These are phyloP conservation scores for Zymoseptoria pseudotritici DNA, from an alignment of 2,329 filamentous ascomycete genomes.

Conservation along the genomic window DNA sequence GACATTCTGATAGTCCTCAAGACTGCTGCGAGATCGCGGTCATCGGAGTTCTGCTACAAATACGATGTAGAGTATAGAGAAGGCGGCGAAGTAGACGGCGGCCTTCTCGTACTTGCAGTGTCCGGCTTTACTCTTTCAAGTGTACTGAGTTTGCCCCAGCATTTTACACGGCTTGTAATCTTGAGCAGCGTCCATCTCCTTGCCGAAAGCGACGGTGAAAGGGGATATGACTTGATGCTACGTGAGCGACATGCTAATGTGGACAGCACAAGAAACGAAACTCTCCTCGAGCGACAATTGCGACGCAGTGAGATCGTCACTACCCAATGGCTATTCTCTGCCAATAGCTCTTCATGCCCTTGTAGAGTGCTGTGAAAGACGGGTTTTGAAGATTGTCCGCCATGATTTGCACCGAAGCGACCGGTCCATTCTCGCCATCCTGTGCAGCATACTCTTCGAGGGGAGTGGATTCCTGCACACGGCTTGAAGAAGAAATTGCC, in stretches of 20 bases:
- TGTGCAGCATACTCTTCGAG: slow-evolving; percentile 31
- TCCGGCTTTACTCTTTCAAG: too few species aligned
- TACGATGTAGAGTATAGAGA: too few species aligned
- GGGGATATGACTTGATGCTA: background rate
- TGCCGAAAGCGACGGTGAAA: slow-evolving; percentile 23
- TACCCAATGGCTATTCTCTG: slow-evolving; percentile 40
- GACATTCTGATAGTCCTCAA: too few species aligned
- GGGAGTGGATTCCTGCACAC: too few species aligned
- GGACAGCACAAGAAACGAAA: background rate
- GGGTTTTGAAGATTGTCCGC: slow-evolving; percentile 43
- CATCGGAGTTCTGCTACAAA: too few species aligned
- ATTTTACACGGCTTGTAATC: too few species aligned
- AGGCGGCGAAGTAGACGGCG: too few species aligned
- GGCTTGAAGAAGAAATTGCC: too few species aligned
- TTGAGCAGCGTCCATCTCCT: too few species aligned
- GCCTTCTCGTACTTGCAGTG: too few species aligned
- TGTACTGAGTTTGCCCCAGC: too few species aligned
- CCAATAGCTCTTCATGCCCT: slow-evolving; percentile 46
- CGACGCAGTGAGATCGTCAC: slow-evolving; percentile 12
- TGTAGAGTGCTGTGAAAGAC: slow-evolving; percentile 44
- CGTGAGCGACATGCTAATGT: background rate
- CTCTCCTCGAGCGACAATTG: background rate
- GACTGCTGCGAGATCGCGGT: too few species aligned
- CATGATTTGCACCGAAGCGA: slow-evolving; percentile 44
- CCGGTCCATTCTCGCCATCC: slow-evolving; percentile 34